Conservation (phyloP, 768 basidiomycete genomes). For the Lactifluus echinatus region DNA sequence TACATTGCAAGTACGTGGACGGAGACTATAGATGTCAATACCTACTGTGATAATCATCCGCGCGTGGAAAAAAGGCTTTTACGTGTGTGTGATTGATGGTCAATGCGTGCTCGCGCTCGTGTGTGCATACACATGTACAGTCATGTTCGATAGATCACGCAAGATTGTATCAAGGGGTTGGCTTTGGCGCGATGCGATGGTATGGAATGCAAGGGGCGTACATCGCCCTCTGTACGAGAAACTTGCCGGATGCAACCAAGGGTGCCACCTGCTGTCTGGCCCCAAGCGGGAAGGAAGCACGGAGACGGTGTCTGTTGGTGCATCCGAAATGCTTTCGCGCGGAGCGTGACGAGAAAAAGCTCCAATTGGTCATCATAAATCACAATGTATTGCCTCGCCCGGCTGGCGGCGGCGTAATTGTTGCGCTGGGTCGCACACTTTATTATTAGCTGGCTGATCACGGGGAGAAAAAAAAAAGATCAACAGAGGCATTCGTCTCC, state of each 20-base stretch:
- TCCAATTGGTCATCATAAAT: slow-evolving; percentile 1
- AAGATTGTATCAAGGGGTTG: not conserved
- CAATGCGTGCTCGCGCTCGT: too few species aligned
- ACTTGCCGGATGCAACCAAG: slow-evolving; percentile 1
- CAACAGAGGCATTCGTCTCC: not conserved
- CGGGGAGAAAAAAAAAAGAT: not conserved
- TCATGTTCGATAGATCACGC: not conserved
- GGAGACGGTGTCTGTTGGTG: slow-evolving; percentile 16
- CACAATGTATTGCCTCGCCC: not conserved
- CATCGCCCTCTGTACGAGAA: not conserved
- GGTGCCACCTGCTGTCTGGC: not conserved
- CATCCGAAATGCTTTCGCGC: slow-evolving; percentile 9
- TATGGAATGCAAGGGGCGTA: not conserved
- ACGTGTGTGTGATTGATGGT: slow-evolving; percentile 11
- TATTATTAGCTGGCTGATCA: slow-evolving; percentile 7
- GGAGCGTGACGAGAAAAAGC: not conserved
- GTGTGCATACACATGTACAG: not conserved
- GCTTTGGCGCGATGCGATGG: not conserved
- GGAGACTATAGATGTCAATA: not conserved
- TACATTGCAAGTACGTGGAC: not conserved
- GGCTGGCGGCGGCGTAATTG: slow-evolving; percentile 10
- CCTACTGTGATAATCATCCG: too few species aligned
- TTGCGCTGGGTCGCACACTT: not conserved
- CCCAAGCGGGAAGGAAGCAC: slow-evolving; percentile 14
- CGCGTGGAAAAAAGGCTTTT: not conserved